These are phyloP conservation scores for Haplosporangium sp. DNA, from an alignment of 371 early-diverging fungal species.

Conservation along the genomic window DNA sequence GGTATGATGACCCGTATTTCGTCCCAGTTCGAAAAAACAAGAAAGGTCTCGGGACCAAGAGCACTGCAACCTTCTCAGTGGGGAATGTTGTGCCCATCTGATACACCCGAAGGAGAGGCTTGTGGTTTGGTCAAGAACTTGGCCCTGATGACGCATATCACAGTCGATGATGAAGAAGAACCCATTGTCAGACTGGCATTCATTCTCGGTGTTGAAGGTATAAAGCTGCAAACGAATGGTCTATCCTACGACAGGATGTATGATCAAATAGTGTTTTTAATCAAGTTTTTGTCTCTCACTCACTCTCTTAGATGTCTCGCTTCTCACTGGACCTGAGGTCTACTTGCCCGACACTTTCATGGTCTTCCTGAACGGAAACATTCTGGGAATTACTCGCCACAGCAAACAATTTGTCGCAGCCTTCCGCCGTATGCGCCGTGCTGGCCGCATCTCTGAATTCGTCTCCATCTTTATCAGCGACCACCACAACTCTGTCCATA, in stretches of 20 bases:
- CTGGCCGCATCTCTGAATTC: slow-evolving; percentile 89
- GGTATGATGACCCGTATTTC: slow-evolving; percentile 99
- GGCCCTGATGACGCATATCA: slow-evolving; percentile 99
- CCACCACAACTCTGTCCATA: slow-evolving; percentile 87
- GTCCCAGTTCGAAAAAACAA: slow-evolving; percentile 99
- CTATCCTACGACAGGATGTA: background rate
- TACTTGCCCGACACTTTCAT: slow-evolving; percentile 79
- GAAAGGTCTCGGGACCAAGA: slow-evolving; percentile 99
- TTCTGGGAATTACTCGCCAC: slow-evolving; percentile 89
- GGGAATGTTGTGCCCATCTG: slow-evolving; percentile 99
- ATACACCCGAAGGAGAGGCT: slow-evolving; percentile 99
- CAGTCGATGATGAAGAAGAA: slow-evolving; percentile 92
- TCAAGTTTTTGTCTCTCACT: background rate
- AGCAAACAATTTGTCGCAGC: slow-evolving; percentile 82
- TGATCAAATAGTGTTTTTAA: background rate
- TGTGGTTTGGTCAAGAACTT: slow-evolving; percentile 99
- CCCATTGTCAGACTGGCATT: slow-evolving; percentile 81
- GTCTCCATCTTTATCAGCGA: slow-evolving; percentile 94
- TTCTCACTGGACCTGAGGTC: slow-evolving; percentile 86
- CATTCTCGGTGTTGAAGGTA: slow-evolving; percentile 86
- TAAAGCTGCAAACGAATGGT: background rate
- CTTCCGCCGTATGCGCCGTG: slow-evolving; percentile 89
- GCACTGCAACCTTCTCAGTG: slow-evolving; percentile 98
- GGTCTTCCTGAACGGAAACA: slow-evolving; percentile 94
- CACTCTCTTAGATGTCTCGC: slow-evolving; percentile 72